A percentile compares a stretch with the other conserved stretches of the same genome.
These are phyloP conservation scores for Hypoxylon crocopeplum DNA, from an alignment of 495 filamentous ascomycete genomes.

Conservation along the genomic window DNA sequence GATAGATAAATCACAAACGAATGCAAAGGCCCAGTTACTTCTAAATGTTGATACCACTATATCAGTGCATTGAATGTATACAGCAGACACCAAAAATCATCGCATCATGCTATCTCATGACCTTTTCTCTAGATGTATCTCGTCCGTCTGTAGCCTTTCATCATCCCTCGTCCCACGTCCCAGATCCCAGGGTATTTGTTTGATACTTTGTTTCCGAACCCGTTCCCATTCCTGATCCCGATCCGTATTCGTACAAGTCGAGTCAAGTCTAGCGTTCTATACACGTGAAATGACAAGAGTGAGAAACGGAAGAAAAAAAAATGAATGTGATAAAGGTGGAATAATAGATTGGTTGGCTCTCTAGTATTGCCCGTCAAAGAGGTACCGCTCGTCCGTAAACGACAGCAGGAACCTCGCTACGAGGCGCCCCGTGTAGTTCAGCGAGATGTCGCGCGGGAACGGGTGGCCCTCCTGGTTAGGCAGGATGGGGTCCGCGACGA, in stretches of 20 bases:
- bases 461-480: slow-evolving; percentile 51
- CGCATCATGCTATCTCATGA: neutral
- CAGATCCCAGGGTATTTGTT: slow-evolving; percentile 29
- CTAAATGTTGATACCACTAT: too few relatives aligned
- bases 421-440: slow-evolving; percentile 57
- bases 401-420: slow-evolving; percentile 57
- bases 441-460: slow-evolving; percentile 51
- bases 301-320: neutral
- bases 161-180: too few relatives aligned
- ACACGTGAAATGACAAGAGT: neutral
- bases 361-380: slow-evolving; percentile 42
- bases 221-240: neutral
- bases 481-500: slow-evolving; percentile 53
- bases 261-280: slow-evolving; percentile 7
- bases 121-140: neutral
- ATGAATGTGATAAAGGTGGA: neutral
- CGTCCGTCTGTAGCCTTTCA: slow-evolving; percentile 2
- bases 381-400: slow-evolving; percentile 53
- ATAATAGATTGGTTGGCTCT: neutral
- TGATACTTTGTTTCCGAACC: slow-evolving; percentile 1
- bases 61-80: too few relatives aligned
- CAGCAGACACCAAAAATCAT: neutral
- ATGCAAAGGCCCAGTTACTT: too few relatives aligned
- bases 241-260: slow-evolving; percentile 10
- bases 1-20: too few relatives aligned